Conservation (phyloP, 805 yeast genomes). For the Zygosaccharomyces gambellarensis region DNA sequence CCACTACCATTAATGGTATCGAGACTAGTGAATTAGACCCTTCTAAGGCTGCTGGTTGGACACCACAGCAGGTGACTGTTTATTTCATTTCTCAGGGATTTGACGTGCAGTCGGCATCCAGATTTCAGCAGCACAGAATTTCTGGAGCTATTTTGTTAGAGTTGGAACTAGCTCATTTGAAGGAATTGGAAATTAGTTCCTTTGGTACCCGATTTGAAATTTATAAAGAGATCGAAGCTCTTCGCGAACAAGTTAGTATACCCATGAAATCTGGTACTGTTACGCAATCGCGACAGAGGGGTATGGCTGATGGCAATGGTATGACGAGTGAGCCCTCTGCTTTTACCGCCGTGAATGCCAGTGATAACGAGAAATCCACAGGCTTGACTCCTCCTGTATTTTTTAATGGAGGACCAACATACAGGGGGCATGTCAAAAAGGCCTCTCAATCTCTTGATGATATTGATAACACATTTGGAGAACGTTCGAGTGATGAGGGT, state of each 20-base stretch:
- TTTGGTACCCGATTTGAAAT: constrained; percentile 95
- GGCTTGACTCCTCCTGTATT: constrained; percentile 43
- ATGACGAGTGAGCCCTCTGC: neutral
- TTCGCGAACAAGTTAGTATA: constrained; percentile 31
- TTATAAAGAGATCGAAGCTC: constrained; percentile 77
- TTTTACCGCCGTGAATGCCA: neutral
- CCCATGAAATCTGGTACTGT: neutral
- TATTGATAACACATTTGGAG: constrained; percentile 6
- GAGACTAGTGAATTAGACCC: constrained; percentile 42
- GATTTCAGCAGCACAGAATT: constrained; percentile 82
- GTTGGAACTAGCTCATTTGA: constrained; percentile 77
- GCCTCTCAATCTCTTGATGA: constrained; percentile 25
- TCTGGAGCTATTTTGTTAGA: constrained; percentile 82
- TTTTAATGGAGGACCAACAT: constrained; percentile 21
- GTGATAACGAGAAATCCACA: constrained; percentile 9
- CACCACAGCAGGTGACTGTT: constrained; percentile 77
- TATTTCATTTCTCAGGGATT: constrained; percentile 72
- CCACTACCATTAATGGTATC: constrained; percentile 14
- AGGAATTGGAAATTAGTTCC: constrained; percentile 85
- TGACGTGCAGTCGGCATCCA: constrained; percentile 66
- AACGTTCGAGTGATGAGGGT: neutral
- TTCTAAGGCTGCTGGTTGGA: constrained; percentile 57
- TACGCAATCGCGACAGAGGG: neutral
- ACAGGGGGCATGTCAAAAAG: constrained; percentile 19
- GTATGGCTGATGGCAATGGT: neutral